Conservation (phyloP, 805 yeast genomes). For the Saccharomycopsis sp. region DNA sequence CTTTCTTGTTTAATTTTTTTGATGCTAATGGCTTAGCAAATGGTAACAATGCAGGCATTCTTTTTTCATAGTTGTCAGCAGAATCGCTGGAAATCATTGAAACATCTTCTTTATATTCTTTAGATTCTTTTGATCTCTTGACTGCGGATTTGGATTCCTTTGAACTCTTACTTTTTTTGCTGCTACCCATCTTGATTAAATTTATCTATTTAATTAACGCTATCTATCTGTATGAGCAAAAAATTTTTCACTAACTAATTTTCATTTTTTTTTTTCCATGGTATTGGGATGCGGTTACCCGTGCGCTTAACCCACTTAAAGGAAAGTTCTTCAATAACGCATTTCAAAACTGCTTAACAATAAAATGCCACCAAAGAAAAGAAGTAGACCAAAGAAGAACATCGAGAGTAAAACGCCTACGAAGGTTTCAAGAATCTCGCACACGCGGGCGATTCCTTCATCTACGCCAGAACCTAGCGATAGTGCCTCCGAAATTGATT, state of each 20-base stretch:
- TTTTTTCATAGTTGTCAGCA: constrained; percentile 78
- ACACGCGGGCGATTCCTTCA: not conserved
- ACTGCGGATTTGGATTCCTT: constrained; percentile 18
- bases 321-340: too few species aligned
- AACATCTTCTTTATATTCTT: constrained; percentile 17
- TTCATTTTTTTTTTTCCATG: too few species aligned
- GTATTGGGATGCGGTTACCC: too few species aligned
- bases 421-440: not conserved
- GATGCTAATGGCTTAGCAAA: constrained; percentile 95
- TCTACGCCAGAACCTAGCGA: too few species aligned
- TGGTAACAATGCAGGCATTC: constrained; percentile 84
- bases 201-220: not conserved
- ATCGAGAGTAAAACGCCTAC: not conserved
- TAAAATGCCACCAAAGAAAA: constrained; percentile 8
- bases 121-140: constrained; percentile 12
- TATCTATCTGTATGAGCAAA: not conserved
- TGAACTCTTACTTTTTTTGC: constrained; percentile 13
- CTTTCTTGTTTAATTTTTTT: constrained; percentile 91
- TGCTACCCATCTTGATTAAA: constrained; percentile 18
- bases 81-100: constrained; percentile 36
- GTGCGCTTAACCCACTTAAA: too few species aligned
- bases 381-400: constrained; percentile 3
- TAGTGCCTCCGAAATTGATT: too few species aligned
- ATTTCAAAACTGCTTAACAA: too few species aligned
- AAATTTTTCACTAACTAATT: too few species aligned